Evolutionary conservation across 331 rosid species (phyloP), one percentile per base, ranked within the genome.

Genomic region (Arachis monticola): DNA sequence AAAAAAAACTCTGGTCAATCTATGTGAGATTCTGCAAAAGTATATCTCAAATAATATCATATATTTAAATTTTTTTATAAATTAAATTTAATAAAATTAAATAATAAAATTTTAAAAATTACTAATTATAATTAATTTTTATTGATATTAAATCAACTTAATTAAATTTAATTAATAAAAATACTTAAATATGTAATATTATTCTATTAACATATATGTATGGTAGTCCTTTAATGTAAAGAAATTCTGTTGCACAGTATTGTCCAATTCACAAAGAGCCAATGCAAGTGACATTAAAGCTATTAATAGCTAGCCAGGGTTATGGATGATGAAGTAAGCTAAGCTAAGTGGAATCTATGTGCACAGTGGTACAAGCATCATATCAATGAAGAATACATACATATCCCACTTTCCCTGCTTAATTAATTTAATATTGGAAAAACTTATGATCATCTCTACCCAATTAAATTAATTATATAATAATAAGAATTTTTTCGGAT

Each of bases 331-430:
- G 64, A 38, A 62, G 66, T 30, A 7, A 38, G 41, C 41, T 38
- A 38, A 38, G 41, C 41, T 38, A 38, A 60, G 13, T 65, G 64
- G 74, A 48, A 78, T 75, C 72, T 65, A 77, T 62, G 12, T 74
- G 12, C 86, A 77, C 58, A 79, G 64, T 79, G 81, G 75, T 50
- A 69, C 48, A 10, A 51, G 78, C 63, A 82, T 68, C 57, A 51
- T 51, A 11, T 51, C 57, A 74, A 78, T 63, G 51, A 42, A 46
- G 65, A 60, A 52, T 53, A 52, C 48, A 52, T 11, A 52, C 40
- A 38, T 38, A 52, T 11, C 65, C 74, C 75, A 63, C 80, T 73
- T 69, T 53, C 60, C 71, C 0, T 38, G 5, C 0, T 38, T 38
- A 38, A 38, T 3, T 72, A 22, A 38, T 41, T 50, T 41, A 51